Evolutionary conservation across 83 land plant species (phyloP), one percentile per base, ranked within the genome.

Genomic region (Diphasiastrum complanatum): DNA sequence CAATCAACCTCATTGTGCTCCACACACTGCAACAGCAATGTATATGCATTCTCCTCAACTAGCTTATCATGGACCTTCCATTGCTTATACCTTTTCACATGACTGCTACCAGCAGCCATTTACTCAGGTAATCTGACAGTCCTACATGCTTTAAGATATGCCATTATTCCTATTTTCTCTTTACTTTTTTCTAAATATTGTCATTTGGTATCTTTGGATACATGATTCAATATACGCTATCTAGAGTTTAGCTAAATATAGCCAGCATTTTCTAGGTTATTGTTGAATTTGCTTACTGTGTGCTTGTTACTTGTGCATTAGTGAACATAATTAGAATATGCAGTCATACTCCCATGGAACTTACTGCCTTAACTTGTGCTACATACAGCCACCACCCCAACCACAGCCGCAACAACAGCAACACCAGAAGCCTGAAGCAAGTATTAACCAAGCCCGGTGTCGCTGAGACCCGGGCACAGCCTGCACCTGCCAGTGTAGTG

Each of bases 371-470:
- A n/a, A n/a, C n/a, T n/a, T n/a, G n/a, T n/a, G n/a, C n/a, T n/a
- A n/a, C n/a, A n/a, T n/a, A n/a, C n/a, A n/a, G n/a, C n/a, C n/a
- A n/a, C n/a, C n/a, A n/a, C n/a, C n/a, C n/a, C n/a, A n/a, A n/a
- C n/a, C n/a, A n/a, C n/a, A n/a, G n/a, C n/a, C n/a, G 46, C 24
- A 70, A 79, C 76, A 81, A 78, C 57, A 78, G 72, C 81, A 65
- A 35, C 84, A 80, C 46, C 84, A 83, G 61, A 80, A 80, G 70
- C 76, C 72, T 61, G 84, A 80, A 73, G 58, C 78, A 24, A 71
- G 72, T 73, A 72, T 61, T 75, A 81, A 81, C 61, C 65, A 77
- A 75, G 87, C 85, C 75, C 87, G 87, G 87, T 84, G 84, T 84
- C 87, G 78, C n/a, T 84, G 66, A 80, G 83, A 84, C 79, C 29